Base-by-base conservation (phyloP, 1,139 yeast species). In the Scheffersomyces stambukii region DNA sequence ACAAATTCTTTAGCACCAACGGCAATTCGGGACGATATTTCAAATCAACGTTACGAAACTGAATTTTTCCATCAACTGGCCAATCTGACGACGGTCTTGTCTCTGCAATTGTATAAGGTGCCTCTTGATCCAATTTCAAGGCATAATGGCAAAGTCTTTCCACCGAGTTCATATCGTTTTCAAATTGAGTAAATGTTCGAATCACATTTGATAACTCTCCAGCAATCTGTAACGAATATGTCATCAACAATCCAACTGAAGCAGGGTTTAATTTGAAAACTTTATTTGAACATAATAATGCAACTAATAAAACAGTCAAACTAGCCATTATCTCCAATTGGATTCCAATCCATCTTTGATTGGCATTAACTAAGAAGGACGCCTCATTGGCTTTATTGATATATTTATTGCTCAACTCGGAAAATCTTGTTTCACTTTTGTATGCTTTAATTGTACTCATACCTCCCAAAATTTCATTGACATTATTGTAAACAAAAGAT, bases 81-180 rank as follows among this genome's bases (percentile, higher is more conserved):
- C 72, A 65, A 8, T 49, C 42, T 3, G 67, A 64, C 6, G 67
- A 63, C 5, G 93, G 89, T 4, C 67, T 54, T 3, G 64, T 60
- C 26, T 71, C 83, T 1, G 71, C 60, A 30, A 68, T 74, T 22
- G 53, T 57, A 49, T 74, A 48, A 17, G 62, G 46, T 4, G 64
- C 62, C 40, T 65, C 72, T 35, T 57, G 57, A 4, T 66, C 69
- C 31, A 65, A 46, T 21, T 52, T 41, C 31, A 42, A 64, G 1
- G 89, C 91, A 53, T 84, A 84, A 33, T 78, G 72, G 37, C 75
- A 69, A 30, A 86, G 56, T 50, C 96, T 71, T 57, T 86, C 95
- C n/a, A 80, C 91, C 6, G 93, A 77, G 46, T 82, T 83, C 86
- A 85, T 73, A 47, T 81, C 81, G 54, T 82, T 84, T 50, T 85